Conservation (phyloP, 306 rosid species). For the Castanopsis chinensis region DNA sequence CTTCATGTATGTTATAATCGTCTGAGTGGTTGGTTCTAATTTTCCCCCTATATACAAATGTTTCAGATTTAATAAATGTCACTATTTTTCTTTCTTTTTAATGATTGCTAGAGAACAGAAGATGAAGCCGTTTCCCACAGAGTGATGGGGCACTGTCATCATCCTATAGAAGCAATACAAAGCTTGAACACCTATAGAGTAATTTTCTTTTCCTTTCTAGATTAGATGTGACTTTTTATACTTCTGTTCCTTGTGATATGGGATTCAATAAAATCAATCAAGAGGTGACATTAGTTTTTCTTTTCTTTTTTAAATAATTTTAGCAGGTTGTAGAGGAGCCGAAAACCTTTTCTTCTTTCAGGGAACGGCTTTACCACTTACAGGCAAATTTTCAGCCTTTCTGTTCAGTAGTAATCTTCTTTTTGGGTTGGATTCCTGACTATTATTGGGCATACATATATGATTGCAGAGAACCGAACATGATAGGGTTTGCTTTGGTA, state of each 20-base stretch:
- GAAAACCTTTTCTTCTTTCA: conserved; percentile 74
- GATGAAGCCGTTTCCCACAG: conserved; percentile 70
- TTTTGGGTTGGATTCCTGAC: conserved; percentile 34
- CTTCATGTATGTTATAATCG: neutral
- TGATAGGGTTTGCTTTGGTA: conserved; percentile 93
- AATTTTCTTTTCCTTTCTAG: conserved; percentile 28
- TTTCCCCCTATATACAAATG: no score
- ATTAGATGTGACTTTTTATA: conserved; percentile 2
- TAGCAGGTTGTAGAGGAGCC: conserved; percentile 64
- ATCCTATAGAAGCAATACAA: conserved; percentile 60
- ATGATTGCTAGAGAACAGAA: conserved; percentile 53
- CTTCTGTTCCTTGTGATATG: conserved; percentile 6
- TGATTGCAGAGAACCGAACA: conserved; percentile 83
- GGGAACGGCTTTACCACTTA: conserved; percentile 83
- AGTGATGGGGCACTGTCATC: conserved; percentile 76
- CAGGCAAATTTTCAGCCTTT: conserved; percentile 59
- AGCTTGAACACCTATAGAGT: conserved; percentile 67
- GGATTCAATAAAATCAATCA: neutral
- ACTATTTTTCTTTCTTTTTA: conserved; percentile 27
- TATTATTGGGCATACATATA: conserved; percentile 13
- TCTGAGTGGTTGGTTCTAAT: no score
- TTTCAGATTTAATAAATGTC: neutral
- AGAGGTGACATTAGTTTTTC: neutral
- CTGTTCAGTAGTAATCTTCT: conserved; percentile 7
- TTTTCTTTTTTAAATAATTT: conserved; percentile 8